A percentile compares a stretch with the other conserved stretches of the same genome.
phyloP scores from a whole-genome alignment of 305 asterid genomes.

The Monarda citriodora region DNA sequence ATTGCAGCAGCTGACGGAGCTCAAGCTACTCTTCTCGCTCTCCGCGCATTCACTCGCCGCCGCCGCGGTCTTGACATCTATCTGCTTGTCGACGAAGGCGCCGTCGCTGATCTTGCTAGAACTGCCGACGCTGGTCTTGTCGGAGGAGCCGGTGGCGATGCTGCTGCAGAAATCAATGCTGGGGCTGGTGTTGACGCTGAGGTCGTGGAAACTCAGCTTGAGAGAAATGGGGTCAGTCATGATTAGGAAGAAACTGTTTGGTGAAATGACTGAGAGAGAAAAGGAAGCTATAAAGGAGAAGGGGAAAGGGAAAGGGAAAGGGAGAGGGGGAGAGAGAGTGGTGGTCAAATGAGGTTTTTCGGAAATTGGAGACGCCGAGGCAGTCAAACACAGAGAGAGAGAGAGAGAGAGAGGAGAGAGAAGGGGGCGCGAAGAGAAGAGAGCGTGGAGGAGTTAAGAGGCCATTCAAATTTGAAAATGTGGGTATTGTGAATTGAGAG shows the following conservation, averaged over 20 bases:
- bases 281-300: conserved; percentile 10
- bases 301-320: too few relatives aligned
- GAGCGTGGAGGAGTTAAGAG: conserved; percentile 49
- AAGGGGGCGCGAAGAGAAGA: conserved; percentile 51
- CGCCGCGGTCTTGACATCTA: conserved; percentile 26
- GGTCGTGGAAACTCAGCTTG: conserved; percentile 41
- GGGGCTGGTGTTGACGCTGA: conserved; percentile 40
- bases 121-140: conserved; percentile 34
- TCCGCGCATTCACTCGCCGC: conserved; percentile 29
- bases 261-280: conserved; percentile 42
- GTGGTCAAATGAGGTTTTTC: conserved; percentile 56
- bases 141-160: conserved; percentile 60
- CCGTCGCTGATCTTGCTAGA: conserved; percentile 45
- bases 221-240: conserved; percentile 49
- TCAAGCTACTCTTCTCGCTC: conserved; percentile 60
- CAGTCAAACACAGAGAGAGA: conserved; percentile 38
- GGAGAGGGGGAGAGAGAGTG: conserved; percentile 36
- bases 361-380: conserved; percentile 60
- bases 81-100: conserved; percentile 38
- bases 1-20: conserved; percentile 48
- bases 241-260: conserved; percentile 31
- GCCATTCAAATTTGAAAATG: conserved; percentile 68
- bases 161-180: conserved; percentile 56
- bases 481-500: conserved; percentile 31
- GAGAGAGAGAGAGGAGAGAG: conserved; percentile 36